phyloP scores from a whole-genome alignment of 2,329 filamentous ascomycete genomes.

The Fusarium denticulatum region DNA sequence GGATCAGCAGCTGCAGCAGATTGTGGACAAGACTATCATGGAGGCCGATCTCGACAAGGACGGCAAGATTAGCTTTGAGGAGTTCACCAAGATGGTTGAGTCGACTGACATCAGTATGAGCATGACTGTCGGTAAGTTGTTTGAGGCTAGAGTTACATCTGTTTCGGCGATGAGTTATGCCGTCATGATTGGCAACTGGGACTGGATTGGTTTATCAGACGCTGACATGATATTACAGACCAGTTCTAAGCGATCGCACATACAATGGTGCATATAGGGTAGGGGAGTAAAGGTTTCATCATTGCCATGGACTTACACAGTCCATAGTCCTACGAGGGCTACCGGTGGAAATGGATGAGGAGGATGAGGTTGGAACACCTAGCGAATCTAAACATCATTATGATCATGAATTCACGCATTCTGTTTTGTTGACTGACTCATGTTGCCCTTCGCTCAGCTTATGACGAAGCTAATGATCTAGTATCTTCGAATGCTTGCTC shows the following conservation, averaged over 20 bases:
- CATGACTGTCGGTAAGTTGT: constrained; percentile 73
- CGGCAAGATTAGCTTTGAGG: constrained; percentile 98
- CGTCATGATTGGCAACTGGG: neutral
- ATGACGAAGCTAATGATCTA: neutral
- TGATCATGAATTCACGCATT: constrained; percentile 41
- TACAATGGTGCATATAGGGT: constrained; percentile 1
- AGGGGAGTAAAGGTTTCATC: neutral
- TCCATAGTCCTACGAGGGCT: neutral
- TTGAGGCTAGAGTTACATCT: neutral
- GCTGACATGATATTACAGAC: constrained; percentile 29
- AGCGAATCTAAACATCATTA: constrained; percentile 41
- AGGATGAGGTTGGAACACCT: constrained; percentile 23
- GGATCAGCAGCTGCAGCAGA: constrained; percentile 98
- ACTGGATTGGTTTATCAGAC: neutral
- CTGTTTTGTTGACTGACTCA: constrained; percentile 2
- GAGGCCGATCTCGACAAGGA: constrained; percentile 96
- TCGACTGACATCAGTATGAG: constrained; percentile 84
- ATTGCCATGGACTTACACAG: constrained; percentile 1
- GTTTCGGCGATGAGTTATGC: neutral
- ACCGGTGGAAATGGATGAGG: constrained; percentile 5
- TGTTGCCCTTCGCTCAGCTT: neutral
- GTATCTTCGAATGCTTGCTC: neutral
- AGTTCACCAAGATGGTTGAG: constrained; percentile 99
- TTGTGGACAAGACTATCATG: constrained; percentile 99
- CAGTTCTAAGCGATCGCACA: constrained; percentile 32